phyloP scores from a whole-genome alignment of 192 early-diverging fungal species.

The Coemansia pectinata region DNA sequence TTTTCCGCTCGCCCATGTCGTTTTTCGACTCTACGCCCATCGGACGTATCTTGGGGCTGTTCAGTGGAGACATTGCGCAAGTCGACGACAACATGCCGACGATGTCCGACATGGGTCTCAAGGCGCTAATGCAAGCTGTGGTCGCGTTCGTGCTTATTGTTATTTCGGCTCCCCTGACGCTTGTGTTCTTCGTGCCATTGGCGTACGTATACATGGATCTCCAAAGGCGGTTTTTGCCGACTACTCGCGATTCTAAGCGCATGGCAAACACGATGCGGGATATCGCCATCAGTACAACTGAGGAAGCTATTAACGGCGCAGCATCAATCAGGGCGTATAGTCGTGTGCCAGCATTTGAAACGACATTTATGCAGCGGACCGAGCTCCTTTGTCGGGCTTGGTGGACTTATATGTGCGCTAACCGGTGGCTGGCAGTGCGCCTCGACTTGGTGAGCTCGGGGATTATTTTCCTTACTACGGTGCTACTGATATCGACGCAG shows the following conservation, averaged over 20 bases:
- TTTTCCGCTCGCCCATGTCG: constrained; percentile 71
- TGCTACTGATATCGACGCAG: constrained; percentile 63
- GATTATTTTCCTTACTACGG: constrained; percentile 69
- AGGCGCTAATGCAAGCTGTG: constrained; percentile 58
- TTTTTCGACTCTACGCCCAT: constrained; percentile 81
- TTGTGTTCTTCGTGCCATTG: constrained; percentile 71
- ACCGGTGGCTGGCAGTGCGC: constrained; percentile 72
- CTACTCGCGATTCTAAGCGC: constrained; percentile 83
- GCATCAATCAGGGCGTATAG: constrained; percentile 82
- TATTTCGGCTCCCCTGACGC: constrained; percentile 65
- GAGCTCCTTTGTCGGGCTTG: constrained; percentile 74
- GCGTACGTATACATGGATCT: constrained; percentile 72
- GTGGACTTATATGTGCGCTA: constrained; percentile 66
- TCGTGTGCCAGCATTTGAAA: constrained; percentile 69
- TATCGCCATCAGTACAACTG: constrained; percentile 72
- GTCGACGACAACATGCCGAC: constrained; percentile 63
- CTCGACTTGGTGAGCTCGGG: constrained; percentile 69
- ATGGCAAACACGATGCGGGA: constrained; percentile 72
- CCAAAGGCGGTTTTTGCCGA: constrained; percentile 74
- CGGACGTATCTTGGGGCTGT: constrained; percentile 76
- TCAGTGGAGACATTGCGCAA: constrained; percentile 65
- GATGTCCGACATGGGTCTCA: constrained; percentile 60
- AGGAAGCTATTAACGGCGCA: constrained; percentile 71
- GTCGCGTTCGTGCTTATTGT: constrained; percentile 63
- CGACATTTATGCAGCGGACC: constrained; percentile 57